Conservation (phyloP, 116 monocot species). For the Iris pallida region DNA sequence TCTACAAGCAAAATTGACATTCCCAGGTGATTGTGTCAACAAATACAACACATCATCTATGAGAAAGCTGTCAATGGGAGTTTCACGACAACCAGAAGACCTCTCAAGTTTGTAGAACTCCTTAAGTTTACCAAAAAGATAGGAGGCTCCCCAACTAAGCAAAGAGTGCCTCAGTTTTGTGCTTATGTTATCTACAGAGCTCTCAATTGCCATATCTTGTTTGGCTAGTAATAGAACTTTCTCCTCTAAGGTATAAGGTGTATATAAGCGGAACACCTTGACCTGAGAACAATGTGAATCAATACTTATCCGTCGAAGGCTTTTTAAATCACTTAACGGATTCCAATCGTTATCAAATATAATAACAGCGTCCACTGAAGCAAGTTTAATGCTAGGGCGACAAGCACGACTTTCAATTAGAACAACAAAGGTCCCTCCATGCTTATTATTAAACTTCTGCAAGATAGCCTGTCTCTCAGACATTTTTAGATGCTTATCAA, state of each 20-base stretch:
- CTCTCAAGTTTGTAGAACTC: conserved; percentile 34
- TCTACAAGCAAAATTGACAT: conserved; percentile 1
- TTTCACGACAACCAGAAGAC: conserved; percentile 14
- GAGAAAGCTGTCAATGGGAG: conserved; percentile 21
- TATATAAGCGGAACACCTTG: conserved; percentile 70
- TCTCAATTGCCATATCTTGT: conserved; percentile 45
- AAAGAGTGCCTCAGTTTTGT: conserved; percentile 53
- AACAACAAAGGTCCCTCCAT: conserved; percentile 67
- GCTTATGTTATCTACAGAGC: conserved; percentile 39
- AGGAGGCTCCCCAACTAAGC: conserved; percentile 68
- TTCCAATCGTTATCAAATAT: conserved; percentile 88
- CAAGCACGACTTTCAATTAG: conserved; percentile 83
- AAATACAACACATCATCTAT: conserved; percentile 46
- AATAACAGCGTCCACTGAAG: conserved; percentile 73
- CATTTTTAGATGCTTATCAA: conserved; percentile 46
- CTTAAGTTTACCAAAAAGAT: conserved; percentile 54
- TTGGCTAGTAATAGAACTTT: conserved; percentile 59
- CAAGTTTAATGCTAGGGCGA: conserved; percentile 68
- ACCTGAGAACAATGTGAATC: conserved; percentile 37
- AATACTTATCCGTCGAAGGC: conserved; percentile 60
- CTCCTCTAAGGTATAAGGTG: conserved; percentile 77
- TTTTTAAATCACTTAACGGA: conserved; percentile 74
- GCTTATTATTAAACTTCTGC: conserved; percentile 65
- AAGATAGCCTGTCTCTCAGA: conserved; percentile 43
- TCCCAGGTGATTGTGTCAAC: conserved; percentile 21